Base-by-base conservation (phyloP, 805 yeast species). In the Allodekkera sacchari region DNA sequence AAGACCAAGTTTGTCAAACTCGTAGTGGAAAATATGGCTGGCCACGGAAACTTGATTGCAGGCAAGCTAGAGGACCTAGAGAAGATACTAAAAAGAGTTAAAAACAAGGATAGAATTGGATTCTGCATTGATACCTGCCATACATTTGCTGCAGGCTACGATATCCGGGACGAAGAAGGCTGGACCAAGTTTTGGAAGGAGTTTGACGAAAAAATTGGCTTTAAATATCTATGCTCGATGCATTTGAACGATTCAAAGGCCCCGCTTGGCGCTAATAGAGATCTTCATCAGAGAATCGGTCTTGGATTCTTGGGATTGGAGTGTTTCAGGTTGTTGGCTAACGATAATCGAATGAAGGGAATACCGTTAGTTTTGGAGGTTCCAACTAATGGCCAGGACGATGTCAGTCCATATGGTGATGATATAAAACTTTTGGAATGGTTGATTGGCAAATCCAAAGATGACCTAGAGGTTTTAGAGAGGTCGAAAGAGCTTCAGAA, bases 121-220 rank as follows among this genome's bases (percentile, higher is more conserved):
- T 95, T 92, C 1, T 92, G 98, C 52, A 68, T 92, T 11, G 98
- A 92, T 53, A 92, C 97, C 0, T 92, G 98, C 53, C 98, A 92
- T 55, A 67, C 95, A 0, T 87, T 83, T 63, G 96, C 97, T 1
- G 95, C 97, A 2, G 98, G 98, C 2, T 88, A 83, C 52, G 96
- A 92, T 50, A 67, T 92, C 28, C 58, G 77, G n/a, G 67, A 68
- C 12, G 68, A 67, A 36, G 74, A 65, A 19, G 51, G 60, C 10
- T 83, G 77, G 58, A 63, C 66, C 7, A 57, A 59, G 27, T 88
- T 92, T 53, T 82, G 96, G 94, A 53, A 61, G 5, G 58, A 75
- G 24, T 92, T 83, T 55, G 96, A 88, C 48, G 53, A 64, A 6
- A 63, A 68, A 6, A 66, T 92, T 13, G 98, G 98, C 0, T 62